Conservation (phyloP, 148 eudicot genomes). For the Oxyria digyna region DNA sequence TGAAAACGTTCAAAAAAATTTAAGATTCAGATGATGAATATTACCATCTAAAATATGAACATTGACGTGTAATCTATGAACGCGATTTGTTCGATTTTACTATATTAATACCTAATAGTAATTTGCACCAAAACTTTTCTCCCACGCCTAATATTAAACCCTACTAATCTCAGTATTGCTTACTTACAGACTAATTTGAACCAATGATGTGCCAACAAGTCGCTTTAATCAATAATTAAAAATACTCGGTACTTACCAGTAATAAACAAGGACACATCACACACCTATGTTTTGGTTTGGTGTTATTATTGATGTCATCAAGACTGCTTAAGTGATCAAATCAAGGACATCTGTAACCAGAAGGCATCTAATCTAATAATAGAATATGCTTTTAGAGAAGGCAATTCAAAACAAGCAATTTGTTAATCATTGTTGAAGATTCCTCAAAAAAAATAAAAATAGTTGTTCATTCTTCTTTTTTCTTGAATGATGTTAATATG, state of each 20-base stretch:
- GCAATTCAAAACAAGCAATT: not conserved
- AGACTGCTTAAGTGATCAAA: not conserved
- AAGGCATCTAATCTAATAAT: not conserved
- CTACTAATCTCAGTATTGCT: not conserved
- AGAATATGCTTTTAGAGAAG: not conserved
- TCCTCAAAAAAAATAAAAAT: not conserved
- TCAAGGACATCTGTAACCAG: not conserved
- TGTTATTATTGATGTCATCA: not conserved
- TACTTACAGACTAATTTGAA: not conserved
- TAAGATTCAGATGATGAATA: too few species aligned
- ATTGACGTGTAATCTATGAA: too few species aligned
- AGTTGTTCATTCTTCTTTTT: too few species aligned
- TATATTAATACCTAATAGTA: too few species aligned
- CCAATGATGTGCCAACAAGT: not conserved
- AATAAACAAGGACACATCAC: not conserved
- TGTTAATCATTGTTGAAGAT: not conserved
- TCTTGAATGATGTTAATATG: too few species aligned
- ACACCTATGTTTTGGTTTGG: not conserved
- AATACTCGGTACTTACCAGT: not conserved
- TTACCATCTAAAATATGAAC: too few species aligned
- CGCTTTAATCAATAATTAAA: not conserved
- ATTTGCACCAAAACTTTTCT: too few species aligned
- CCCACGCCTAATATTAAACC: too few species aligned
- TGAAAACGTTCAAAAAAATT: too few species aligned
- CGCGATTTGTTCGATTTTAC: too few species aligned